phyloP scores from a whole-genome alignment of 2,329 filamentous ascomycete genomes.

The Fusarium sp. region DNA sequence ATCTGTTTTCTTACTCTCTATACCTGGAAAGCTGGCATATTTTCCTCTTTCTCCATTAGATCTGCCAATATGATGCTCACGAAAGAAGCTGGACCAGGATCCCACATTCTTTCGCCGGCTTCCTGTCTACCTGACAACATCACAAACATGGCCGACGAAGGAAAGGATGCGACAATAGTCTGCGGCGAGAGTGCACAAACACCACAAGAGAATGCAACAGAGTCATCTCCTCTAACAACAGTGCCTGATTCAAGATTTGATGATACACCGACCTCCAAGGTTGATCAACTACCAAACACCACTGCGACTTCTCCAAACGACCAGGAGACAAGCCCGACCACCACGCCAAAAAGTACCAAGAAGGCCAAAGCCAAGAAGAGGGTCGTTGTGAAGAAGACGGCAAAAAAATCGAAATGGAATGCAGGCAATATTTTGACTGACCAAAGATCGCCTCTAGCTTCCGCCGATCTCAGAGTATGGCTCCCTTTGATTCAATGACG shows the following conservation, averaged over 20 bases:
- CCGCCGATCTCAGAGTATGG: constrained; percentile 53
- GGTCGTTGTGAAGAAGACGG: constrained; percentile 38
- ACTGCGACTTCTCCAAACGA: constrained; percentile 23
- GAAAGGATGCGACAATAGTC: constrained; percentile 2
- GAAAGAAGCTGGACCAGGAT: not conserved
- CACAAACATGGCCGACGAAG: constrained; percentile 15
- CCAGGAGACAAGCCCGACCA: constrained; percentile 7
- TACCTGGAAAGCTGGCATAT: no score
- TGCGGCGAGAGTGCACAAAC: not conserved
- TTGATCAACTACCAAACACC: constrained; percentile 13
- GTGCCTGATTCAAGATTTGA: constrained; percentile 4
- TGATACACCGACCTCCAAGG: constrained; percentile 2
- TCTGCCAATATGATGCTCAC: no score
- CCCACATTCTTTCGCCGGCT: no score
- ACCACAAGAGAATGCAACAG: not conserved
- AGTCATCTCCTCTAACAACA: constrained; percentile 37
- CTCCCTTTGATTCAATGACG: not conserved
- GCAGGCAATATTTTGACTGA: constrained; percentile 53
- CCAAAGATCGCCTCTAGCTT: constrained; percentile 54
- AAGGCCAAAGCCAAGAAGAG: constrained; percentile 42
- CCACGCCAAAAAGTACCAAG: not conserved
- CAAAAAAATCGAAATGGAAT: constrained; percentile 53
- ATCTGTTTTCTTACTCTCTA: not conserved
- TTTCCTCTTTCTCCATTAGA: not conserved
- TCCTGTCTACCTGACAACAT: not conserved